phyloP scores from a whole-genome alignment of 139 green algal species.

The Chlorella vulgaris region DNA sequence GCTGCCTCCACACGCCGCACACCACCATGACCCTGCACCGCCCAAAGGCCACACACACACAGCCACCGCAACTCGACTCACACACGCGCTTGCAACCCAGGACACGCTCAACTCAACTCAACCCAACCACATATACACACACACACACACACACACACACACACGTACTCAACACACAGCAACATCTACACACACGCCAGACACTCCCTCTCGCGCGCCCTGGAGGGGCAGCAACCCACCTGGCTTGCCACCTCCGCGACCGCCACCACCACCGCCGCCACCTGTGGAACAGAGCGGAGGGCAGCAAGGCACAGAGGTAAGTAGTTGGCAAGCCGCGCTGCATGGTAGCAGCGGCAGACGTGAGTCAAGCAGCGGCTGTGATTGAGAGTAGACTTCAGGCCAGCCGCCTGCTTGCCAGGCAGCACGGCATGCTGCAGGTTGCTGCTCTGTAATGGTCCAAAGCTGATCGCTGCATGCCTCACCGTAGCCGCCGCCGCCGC shows the following conservation, averaged over 20 bases:
- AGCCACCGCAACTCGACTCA: background rate
- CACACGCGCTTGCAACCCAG: background rate
- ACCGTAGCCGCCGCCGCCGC: too few relatives aligned
- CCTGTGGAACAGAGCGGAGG: background rate
- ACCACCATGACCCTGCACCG: constrained; percentile 7
- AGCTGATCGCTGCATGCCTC: too few relatives aligned
- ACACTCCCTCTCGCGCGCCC: background rate
- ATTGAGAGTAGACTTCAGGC: too few relatives aligned
- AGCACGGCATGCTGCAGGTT: too few relatives aligned
- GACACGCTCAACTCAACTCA: background rate
- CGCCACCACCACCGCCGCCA: constrained; percentile 25
- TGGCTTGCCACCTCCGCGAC: constrained; percentile 21
- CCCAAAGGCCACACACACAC: background rate
- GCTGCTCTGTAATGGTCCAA: too few relatives aligned
- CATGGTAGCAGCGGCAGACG: too few relatives aligned
- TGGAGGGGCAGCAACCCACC: background rate
- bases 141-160: background rate
- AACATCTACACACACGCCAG: too few relatives aligned
- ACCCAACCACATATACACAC: background rate
- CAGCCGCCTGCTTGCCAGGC: too few relatives aligned
- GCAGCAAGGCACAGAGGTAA: background rate
- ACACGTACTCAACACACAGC: too few relatives aligned
- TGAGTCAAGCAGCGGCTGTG: too few relatives aligned
- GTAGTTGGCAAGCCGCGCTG: background rate
- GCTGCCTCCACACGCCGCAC: background rate